phyloP scores from a whole-genome alignment of 768 basidiomycete genomes.

The Clathrus columnatus region DNA sequence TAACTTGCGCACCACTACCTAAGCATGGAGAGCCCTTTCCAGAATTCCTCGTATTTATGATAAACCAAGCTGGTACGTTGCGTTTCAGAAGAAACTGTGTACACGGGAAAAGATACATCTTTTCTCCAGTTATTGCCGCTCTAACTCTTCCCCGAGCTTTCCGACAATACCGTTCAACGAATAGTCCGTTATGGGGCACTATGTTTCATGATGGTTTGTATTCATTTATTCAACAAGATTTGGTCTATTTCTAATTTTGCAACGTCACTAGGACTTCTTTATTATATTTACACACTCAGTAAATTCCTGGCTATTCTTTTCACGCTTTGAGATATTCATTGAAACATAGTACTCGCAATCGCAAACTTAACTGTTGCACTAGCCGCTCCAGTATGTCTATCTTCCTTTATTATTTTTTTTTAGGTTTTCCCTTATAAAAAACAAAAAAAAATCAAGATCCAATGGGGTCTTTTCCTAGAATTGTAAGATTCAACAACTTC shows the following conservation, averaged over 20 bases:
- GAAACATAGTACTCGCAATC: not conserved
- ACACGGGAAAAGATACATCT: too few relatives aligned
- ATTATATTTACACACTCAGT: constrained; percentile 7
- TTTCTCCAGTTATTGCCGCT: not conserved
- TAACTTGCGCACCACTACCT: constrained; percentile 2
- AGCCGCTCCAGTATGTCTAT: not conserved
- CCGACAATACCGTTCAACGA: not conserved
- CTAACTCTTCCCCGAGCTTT: not conserved
- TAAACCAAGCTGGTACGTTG: constrained; percentile 2
- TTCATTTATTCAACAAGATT: not conserved
- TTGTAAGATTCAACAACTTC: not conserved
- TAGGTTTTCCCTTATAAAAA: not conserved
- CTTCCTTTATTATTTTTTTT: not conserved
- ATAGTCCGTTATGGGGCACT: not conserved
- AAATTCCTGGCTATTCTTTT: not conserved
- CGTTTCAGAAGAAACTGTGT: not conserved
- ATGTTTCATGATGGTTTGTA: constrained; percentile 8
- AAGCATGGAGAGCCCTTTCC: not conserved
- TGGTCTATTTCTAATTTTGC: not conserved
- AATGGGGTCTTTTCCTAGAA: constrained; percentile 8
- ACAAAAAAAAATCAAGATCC: not conserved
- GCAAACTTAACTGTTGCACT: not conserved
- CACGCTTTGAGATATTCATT: not conserved
- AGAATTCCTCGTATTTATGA: constrained; percentile 7
- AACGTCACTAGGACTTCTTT: constrained; percentile 1